Evolutionary conservation across 2,329 filamentous ascomycete genomes (phyloP).

Genomic region (Hypoxylon sp.): DNA sequence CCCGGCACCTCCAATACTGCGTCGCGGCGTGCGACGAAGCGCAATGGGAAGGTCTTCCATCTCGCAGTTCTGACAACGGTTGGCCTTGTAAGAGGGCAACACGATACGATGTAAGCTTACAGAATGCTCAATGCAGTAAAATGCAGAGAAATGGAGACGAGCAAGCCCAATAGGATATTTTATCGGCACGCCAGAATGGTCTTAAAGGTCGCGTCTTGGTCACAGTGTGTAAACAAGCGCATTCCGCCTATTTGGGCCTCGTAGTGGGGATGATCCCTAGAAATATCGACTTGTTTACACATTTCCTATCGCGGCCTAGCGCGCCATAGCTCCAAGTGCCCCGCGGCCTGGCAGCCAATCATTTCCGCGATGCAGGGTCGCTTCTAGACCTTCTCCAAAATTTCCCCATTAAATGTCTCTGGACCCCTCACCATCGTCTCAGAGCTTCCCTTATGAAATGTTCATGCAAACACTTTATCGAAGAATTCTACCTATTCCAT

Average conservation of each 20-base stretch:
- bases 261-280: slow-evolving; percentile 32
- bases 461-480: not conserved
- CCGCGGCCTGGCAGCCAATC: slow-evolving; percentile 49
- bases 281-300: slow-evolving; percentile 62
- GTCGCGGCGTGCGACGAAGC: slow-evolving; percentile 68
- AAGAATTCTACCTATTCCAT: not conserved
- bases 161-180: slow-evolving; percentile 40
- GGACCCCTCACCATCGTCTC: not conserved
- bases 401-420: slow-evolving; percentile 15
- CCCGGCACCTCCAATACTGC: slow-evolving; percentile 49
- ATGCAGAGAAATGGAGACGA: slow-evolving; percentile 23
- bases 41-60: slow-evolving; percentile 66
- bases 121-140: slow-evolving; percentile 25
- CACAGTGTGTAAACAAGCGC: slow-evolving; percentile 33
- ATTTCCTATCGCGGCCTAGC: slow-evolving; percentile 60
- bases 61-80: slow-evolving; percentile 18
- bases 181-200: slow-evolving; percentile 23
- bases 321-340: slow-evolving; percentile 34
- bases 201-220: slow-evolving; percentile 44
- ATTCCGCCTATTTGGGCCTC: slow-evolving; percentile 27
- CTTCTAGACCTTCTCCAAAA: slow-evolving; percentile 23
- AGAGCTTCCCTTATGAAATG: not conserved
- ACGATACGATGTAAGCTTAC: slow-evolving; percentile 30
- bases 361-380: slow-evolving; percentile 11
- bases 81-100: slow-evolving; percentile 10